Base-by-base conservation (phyloP, 768 basidiomycete species). In the Podaxis rugospora region DNA sequence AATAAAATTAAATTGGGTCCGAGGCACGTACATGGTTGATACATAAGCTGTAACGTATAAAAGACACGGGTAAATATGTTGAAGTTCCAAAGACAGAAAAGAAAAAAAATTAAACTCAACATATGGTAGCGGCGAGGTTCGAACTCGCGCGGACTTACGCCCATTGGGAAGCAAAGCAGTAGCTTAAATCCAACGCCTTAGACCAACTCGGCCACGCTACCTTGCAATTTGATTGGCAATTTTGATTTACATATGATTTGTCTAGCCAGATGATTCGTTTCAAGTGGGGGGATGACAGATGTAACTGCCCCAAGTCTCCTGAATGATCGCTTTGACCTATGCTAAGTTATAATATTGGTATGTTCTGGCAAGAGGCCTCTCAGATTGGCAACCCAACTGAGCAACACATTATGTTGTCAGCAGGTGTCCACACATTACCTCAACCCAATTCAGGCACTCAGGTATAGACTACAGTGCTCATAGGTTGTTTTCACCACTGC, bases 131-230 rank as follows among this genome's bases (percentile, higher is more conserved):
- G 84, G 89, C 87, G 88, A 89, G 89, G 86, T 88, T 90, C 88
- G 88, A 90, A 90, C 89, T 89, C 89, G 86, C 88, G 89, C 87
- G 88, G 87, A 79, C 80, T 84, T 80, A 40, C 85, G 80, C 84
- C 86, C 87, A 89, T 89, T 88, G 86, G 88, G 87, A 89, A 81
- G 84, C 87, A 87, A 21, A 78, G 74, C 69, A 65, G 49, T 51
- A 68, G 69, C 88, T 89, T 90, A 90, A 90, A 88, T 88, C 88
- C 87, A 88, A 89, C 88, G 86, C 88, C 88, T 89, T 90, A 89
- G 87, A 89, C 87, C 88, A 79, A 88, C 88, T 90, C 88, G 88
- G 88, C 86, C 88, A 90, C 85, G 82, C 83, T 85, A 79, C 78
- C 79, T 53, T 63, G 62, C 57, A 39, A 54, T 32, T 37, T n/a